Evolutionary conservation across 352 stramenopile species (phyloP).

Genomic region (Globisporangium cystogenes): DNA sequence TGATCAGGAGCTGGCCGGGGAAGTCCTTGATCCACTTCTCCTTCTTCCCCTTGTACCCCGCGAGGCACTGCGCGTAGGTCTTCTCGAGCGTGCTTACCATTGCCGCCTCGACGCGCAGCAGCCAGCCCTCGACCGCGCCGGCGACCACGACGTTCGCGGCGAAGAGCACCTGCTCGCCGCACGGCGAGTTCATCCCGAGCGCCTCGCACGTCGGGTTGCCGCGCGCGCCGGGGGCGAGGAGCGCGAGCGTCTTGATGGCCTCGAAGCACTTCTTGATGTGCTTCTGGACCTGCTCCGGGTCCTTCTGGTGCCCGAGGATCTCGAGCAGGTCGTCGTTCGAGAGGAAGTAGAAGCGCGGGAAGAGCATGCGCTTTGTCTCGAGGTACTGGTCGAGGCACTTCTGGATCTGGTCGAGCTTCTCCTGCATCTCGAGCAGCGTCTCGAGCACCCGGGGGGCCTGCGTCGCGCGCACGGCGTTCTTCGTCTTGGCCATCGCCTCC

Average conservation of each 20-base stretch:
- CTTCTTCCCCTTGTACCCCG: constrained; percentile 91
- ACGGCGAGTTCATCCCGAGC: constrained; percentile 86
- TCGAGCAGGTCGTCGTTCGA: constrained; percentile 88
- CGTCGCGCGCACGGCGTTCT: constrained; percentile 70
- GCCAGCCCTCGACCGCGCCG: constrained; percentile 89
- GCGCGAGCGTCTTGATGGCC: constrained; percentile 77
- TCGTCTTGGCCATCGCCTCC: constrained; percentile 64
- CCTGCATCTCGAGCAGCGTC: constrained; percentile 77
- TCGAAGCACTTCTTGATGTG: constrained; percentile 93
- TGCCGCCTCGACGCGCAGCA: constrained; percentile 74
- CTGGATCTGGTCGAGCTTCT: constrained; percentile 85
- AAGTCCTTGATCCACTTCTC: constrained; percentile 95
- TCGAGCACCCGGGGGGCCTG: constrained; percentile 50
- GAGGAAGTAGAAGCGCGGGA: constrained; percentile 85
- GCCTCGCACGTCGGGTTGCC: constrained; percentile 87
- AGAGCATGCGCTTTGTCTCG: constrained; percentile 85
- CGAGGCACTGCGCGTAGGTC: constrained; percentile 77
- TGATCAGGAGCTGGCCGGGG: constrained; percentile 91
- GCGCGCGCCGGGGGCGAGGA: constrained; percentile 56
- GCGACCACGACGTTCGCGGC: constrained; percentile 84
- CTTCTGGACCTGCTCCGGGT: constrained; percentile 86
- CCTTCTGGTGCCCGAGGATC: constrained; percentile 84
- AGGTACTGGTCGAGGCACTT: constrained; percentile 87
- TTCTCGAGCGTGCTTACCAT: constrained; percentile 87
- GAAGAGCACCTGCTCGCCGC: constrained; percentile 84